Percentiles rank a stretch among this genome's conserved stretches.
Evolutionary conservation across 2,329 filamentous ascomycete species (phyloP).

Genomic region (Aspergillus niger): DNA sequence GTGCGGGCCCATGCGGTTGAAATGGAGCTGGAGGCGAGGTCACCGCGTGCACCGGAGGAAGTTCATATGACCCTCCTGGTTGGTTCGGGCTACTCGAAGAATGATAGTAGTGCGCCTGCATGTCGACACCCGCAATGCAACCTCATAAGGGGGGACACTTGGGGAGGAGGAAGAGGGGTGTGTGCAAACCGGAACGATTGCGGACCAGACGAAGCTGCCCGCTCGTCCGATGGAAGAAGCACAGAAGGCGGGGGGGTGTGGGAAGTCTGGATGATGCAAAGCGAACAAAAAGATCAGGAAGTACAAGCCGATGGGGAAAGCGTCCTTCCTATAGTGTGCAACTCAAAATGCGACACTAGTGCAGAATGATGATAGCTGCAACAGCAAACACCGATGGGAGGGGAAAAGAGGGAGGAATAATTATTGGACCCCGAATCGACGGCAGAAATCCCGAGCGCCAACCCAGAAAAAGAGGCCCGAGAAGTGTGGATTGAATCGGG

Average conservation of each 20-base stretch:
- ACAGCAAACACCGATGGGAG: background rate
- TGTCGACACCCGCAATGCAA: conserved; percentile 23
- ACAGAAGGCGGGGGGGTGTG: background rate
- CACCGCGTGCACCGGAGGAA: conserved; percentile 40
- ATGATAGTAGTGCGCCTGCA: conserved; percentile 40
- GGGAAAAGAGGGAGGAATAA: background rate
- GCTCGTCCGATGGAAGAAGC: background rate
- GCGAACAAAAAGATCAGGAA: conserved; percentile 6
- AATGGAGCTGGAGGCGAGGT: conserved; percentile 35
- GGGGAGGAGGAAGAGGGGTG: background rate
- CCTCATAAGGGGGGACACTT: conserved; percentile 19
- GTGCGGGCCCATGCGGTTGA: conserved; percentile 26
- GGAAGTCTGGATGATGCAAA: background rate
- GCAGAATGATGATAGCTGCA: background rate
- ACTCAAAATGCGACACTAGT: conserved; percentile 1
- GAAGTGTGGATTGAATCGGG: background rate
- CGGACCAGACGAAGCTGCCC: background rate
- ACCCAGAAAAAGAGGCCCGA: background rate
- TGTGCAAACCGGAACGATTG: background rate
- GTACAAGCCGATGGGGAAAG: conserved; percentile 9
- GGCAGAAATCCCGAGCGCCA: conserved; percentile 9
- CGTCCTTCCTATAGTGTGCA: conserved; percentile 4
- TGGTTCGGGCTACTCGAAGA: conserved; percentile 28
- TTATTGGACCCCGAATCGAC: conserved; percentile 7
- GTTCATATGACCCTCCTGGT: conserved; percentile 33